These are phyloP conservation scores for Ogataea paradorogensis DNA, from an alignment of 805 yeast genomes.

Conservation along the genomic window DNA sequence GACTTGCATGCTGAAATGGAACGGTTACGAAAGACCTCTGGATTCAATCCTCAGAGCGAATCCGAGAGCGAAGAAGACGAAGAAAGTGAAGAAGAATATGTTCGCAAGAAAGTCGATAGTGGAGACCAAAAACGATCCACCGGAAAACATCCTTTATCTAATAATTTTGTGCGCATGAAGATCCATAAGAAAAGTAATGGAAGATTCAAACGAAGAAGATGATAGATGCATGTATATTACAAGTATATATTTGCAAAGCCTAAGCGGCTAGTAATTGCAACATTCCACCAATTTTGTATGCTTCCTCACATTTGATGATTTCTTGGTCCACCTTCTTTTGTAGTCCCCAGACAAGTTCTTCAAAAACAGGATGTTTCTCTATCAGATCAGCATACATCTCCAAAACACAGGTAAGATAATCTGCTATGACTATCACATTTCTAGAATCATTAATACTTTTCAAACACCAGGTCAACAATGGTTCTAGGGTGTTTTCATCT, in stretches of 20 bases:
- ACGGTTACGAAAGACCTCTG: constrained; percentile 21
- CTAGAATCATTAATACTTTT: constrained; percentile 77
- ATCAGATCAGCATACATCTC: constrained; percentile 76
- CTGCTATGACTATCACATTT: constrained; percentile 59
- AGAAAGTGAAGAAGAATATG: constrained; percentile 21
- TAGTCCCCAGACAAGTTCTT: constrained; percentile 63
- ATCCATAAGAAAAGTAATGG: constrained; percentile 28
- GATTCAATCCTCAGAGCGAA: neutral
- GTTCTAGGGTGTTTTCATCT: constrained; percentile 79
- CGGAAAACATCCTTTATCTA: constrained; percentile 31
- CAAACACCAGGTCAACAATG: constrained; percentile 79
- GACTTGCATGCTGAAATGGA: constrained; percentile 44
- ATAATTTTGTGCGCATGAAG: constrained; percentile 35
- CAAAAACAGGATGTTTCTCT: constrained; percentile 73
- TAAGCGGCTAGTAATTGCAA: constrained; percentile 70
- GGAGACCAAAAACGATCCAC: constrained; percentile 18
- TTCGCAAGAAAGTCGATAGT: constrained; percentile 17
- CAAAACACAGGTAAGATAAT: constrained; percentile 61
- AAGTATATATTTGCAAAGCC: constrained; percentile 10
- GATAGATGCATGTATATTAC: constrained; percentile 2
- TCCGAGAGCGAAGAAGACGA: constrained; percentile 10
- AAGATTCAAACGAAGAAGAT: constrained; percentile 23
- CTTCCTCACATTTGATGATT: constrained; percentile 77
- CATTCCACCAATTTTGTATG: constrained; percentile 91
- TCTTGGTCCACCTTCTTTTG: constrained; percentile 63